Conservation (phyloP, 208 protist species). For the Endotrypanum monterogeii region DNA sequence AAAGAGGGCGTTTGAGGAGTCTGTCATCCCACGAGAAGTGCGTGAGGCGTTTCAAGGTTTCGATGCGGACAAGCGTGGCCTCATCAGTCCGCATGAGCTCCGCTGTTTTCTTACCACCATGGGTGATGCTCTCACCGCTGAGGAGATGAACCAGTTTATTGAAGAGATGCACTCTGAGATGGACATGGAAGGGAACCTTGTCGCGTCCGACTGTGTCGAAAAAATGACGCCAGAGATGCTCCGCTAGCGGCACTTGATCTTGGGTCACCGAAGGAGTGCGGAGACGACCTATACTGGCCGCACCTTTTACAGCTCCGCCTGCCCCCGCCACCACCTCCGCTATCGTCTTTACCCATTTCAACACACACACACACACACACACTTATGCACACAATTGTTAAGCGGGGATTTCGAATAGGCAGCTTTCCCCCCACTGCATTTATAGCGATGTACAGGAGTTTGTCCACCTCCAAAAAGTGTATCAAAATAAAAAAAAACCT, state of each 20-base stretch:
- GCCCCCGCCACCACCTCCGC: not conserved
- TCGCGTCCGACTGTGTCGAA: conserved; percentile 70
- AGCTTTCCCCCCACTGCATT: not conserved
- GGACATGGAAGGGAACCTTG: conserved; percentile 90
- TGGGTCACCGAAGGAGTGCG: not conserved
- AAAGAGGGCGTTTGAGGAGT: conserved; percentile 58
- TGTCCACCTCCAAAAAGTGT: not conserved
- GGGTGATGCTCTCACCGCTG: conserved; percentile 90
- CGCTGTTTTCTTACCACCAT: conserved; percentile 94
- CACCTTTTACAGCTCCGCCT: no score
- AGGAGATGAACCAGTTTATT: conserved; percentile 92
- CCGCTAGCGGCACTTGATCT: conserved; percentile 33
- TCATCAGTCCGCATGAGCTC: conserved; percentile 92
- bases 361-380: not conserved
- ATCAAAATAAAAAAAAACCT: not conserved
- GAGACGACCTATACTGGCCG: not conserved
- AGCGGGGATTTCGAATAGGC: not conserved
- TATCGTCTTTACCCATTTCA: no score
- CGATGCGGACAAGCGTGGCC: conserved; percentile 93
- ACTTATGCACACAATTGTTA: not conserved
- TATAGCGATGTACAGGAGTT: not conserved
- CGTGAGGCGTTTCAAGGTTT: conserved; percentile 93
- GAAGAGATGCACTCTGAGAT: conserved; percentile 85
- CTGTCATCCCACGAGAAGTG: conserved; percentile 72
- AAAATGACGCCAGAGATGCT: conserved; percentile 88